Conservation (phyloP, 140 eudicot genomes). For the Flaveria floridana region DNA sequence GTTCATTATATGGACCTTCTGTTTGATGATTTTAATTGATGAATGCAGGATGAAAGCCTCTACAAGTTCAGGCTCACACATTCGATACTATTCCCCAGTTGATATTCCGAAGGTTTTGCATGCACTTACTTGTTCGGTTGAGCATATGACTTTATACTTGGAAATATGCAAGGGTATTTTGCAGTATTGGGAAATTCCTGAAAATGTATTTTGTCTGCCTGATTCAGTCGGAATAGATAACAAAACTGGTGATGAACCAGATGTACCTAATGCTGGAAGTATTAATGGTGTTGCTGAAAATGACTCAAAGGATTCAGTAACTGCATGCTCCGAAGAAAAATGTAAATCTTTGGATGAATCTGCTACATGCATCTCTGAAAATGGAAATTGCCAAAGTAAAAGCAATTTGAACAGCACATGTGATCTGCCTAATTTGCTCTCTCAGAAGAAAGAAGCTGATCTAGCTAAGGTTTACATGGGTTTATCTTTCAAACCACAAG, state of each 20-base stretch:
- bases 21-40: constrained; percentile 13
- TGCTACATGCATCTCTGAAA: constrained; percentile 30
- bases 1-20: constrained; percentile 22
- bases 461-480: constrained; percentile 49
- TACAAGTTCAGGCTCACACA: constrained; percentile 37
- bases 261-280: constrained; percentile 30
- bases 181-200: constrained; percentile 72
- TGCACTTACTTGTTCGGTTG: constrained; percentile 51
- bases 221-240: constrained; percentile 32
- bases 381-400: constrained; percentile 23
- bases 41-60: constrained; percentile 64
- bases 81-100: constrained; percentile 59
- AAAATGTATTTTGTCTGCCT: constrained; percentile 32
- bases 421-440: constrained; percentile 24
- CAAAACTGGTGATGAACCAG: constrained; percentile 1
- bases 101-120: constrained; percentile 62
- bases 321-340: constrained; percentile 19
- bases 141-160: constrained; percentile 48
- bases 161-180: constrained; percentile 65
- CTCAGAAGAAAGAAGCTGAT: constrained; percentile 25
- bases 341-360: constrained; percentile 30
- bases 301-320: constrained; percentile 22
- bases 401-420: constrained; percentile 24
- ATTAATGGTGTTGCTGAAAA: constrained; percentile 38
- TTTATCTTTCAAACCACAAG: constrained; percentile 54